Conservation (phyloP, 1,284 basidiomycete species). For the Takashimella koratensis region DNA sequence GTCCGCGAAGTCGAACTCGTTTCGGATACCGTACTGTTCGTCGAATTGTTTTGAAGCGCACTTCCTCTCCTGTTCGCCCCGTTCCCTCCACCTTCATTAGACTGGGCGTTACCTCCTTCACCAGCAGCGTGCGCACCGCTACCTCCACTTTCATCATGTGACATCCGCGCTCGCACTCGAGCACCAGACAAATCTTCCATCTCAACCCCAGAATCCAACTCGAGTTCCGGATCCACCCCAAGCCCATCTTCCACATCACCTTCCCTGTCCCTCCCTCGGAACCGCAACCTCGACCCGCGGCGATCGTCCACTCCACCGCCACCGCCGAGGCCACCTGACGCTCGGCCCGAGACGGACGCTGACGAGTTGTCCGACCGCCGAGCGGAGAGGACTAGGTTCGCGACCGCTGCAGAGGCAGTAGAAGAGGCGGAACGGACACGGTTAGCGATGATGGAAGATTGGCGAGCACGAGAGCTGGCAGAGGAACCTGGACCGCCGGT, state of each 20-base stretch:
- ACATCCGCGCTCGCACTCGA: neutral
- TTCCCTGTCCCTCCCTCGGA: neutral
- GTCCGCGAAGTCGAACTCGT: conserved; percentile 45
- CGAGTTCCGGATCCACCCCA: neutral
- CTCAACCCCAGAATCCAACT: neutral
- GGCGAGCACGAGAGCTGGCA: neutral
- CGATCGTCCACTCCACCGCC: neutral
- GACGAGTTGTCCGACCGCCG: neutral
- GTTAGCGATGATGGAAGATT: neutral
- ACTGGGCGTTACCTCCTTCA: neutral
- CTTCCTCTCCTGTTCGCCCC: neutral
- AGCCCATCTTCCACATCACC: neutral
- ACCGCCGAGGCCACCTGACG: neutral
- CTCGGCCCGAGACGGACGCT: neutral
- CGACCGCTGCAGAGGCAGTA: neutral
- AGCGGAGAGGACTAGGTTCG: neutral
- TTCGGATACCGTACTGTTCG: conserved; percentile 11
- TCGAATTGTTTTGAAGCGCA: neutral
- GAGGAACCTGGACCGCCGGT: neutral
- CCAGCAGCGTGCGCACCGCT: neutral
- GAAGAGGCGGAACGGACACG: neutral
- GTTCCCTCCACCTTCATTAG: neutral
- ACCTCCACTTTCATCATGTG: neutral
- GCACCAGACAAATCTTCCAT: neutral
- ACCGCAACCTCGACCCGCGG: neutral